Evolutionary conservation across 345 rosid genomes (phyloP), one percentile per base, ranked within the genome.

Genomic region (Laguncularia racemosa): DNA sequence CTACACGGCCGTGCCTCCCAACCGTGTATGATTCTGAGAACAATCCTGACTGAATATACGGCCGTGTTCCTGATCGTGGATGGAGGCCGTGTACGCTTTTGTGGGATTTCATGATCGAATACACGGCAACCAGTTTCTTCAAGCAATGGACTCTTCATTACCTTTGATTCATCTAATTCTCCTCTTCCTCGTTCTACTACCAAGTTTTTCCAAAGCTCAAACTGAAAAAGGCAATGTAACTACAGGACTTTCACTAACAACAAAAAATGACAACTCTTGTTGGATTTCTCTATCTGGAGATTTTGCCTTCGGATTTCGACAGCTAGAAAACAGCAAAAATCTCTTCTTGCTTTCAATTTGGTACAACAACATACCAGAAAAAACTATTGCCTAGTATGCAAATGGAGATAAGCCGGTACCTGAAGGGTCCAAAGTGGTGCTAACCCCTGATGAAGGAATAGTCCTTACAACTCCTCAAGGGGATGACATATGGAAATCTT

Each of bases 281-380:
- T 69, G 75, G 77, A 26, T 66, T 53, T 73, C 78, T 44, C 58
- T 68, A 20, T 69, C 77, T 0, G 44, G 17, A 38, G 70, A 67
- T 21, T 72, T 76, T 19, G 77, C 75, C 8, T 63, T 76, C 14
- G 77, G 81, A 19, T 72, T 76, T 53, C 63, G 11, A 9, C 49
- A 63, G 40, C 6, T 69, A 4, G 64, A 18, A 15, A 33, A 51
- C 46, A 18, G 51, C 4, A 33, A 40, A 0, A 64, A 63, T 52
- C 44, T 65, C 50, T 72, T 51, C 70, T 46, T 72, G 57, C 72
- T 73, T 43, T 71, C 75, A 28, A 63, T 76, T 3, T 72, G 77
- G 72, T 72, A 53, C 48, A 6, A 63, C 57, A 62, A 53, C 18
- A 69, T 76, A 43, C 72, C 67, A 6, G 58, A 62, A 14, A 14